Conservation (phyloP, 1,284 basidiomycete species). For the Heimioporus retisporus region DNA sequence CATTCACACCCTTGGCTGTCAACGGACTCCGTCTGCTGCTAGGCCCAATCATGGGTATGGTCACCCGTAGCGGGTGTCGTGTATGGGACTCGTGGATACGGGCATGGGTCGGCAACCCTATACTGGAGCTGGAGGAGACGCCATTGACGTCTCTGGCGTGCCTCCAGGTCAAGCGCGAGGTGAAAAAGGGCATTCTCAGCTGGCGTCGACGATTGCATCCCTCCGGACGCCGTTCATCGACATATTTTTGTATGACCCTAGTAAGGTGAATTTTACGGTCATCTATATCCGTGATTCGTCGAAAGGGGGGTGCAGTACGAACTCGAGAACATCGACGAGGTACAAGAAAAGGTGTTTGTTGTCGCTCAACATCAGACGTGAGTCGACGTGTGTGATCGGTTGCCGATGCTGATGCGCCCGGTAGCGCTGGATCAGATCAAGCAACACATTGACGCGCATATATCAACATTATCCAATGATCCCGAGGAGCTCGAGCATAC, state of each 20-base stretch:
- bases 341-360: conserved; percentile 89
- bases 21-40: no score
- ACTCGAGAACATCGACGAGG: conserved; percentile 95
- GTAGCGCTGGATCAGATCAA: conserved; percentile 99
- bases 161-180: conserved; percentile 92
- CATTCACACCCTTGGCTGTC: no score
- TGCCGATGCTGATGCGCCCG: background rate
- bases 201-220: conserved; percentile 75
- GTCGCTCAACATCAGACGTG: conserved; percentile 97
- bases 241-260: conserved; percentile 94
- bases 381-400: conserved; percentile 45
- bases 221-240: conserved; percentile 94
- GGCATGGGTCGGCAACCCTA: no score
- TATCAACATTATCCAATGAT: conserved; percentile 88
- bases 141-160: conserved; percentile 75
- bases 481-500: conserved; percentile 89
- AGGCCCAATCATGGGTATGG: no score
- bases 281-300: conserved; percentile 84
- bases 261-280: conserved; percentile 94
- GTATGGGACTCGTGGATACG: no score
- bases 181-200: conserved; percentile 87
- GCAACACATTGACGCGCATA: conserved; percentile 95
- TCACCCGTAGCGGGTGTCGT: no score
- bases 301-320: conserved; percentile 93
- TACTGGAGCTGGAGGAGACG: conserved; percentile 30